Conservation (phyloP, 2,329 filamentous ascomycete genomes). For the Apiospora malaysiana region DNA sequence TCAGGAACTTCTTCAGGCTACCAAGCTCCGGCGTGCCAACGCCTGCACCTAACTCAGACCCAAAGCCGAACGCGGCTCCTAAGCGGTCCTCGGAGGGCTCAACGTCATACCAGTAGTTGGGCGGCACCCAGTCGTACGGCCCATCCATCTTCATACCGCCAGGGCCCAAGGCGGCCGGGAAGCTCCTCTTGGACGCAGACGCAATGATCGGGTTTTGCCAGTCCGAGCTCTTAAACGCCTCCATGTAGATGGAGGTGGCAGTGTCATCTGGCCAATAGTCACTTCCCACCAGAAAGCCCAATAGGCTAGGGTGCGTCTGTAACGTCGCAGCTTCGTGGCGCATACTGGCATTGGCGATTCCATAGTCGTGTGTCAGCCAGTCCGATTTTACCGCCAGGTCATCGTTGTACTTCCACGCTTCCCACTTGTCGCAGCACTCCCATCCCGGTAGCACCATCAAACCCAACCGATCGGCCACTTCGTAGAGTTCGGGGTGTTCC, state of each 20-base stretch:
- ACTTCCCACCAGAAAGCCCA: conserved; percentile 64
- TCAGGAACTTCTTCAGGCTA: conserved; percentile 61
- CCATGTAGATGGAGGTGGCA: conserved; percentile 59
- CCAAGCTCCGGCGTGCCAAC: conserved; percentile 65
- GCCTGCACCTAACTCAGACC: conserved; percentile 65
- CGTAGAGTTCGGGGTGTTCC: conserved; percentile 66
- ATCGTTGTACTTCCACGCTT: conserved; percentile 66
- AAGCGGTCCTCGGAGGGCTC: conserved; percentile 45
- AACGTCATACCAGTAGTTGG: conserved; percentile 66
- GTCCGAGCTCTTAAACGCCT: conserved; percentile 54
- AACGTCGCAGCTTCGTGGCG: conserved; percentile 65
- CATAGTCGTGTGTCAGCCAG: conserved; percentile 62
- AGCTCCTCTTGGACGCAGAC: conserved; percentile 62
- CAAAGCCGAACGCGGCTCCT: conserved; percentile 68
- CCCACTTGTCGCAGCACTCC: conserved; percentile 74
- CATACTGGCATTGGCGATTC: conserved; percentile 59
- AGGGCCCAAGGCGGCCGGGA: conserved; percentile 55
- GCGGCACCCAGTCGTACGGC: conserved; percentile 70
- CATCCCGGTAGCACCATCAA: conserved; percentile 68
- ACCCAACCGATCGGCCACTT: conserved; percentile 62
- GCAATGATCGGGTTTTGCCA: conserved; percentile 64
- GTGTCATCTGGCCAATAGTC: conserved; percentile 68
- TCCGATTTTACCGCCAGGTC: conserved; percentile 49
- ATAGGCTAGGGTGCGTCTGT: conserved; percentile 63
- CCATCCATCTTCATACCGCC: conserved; percentile 71